Evolutionary conservation across 352 stramenopile species (phyloP).

Genomic region (Halophytophthora batemanensis): DNA sequence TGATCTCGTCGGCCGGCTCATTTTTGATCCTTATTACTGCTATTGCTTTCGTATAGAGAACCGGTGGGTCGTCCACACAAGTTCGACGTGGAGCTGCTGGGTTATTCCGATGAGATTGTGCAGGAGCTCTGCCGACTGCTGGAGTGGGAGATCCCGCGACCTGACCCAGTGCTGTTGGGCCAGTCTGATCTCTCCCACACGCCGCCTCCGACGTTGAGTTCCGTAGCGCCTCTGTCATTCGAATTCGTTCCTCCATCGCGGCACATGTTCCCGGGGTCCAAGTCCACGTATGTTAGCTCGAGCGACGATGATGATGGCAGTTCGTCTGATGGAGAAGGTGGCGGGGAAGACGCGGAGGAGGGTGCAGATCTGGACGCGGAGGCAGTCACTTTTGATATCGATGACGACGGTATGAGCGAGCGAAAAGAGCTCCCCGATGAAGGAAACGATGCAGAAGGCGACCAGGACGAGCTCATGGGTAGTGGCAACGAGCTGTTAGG

Average conservation of each 20-base stretch:
- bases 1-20: neutral
- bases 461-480: constrained; percentile 73
- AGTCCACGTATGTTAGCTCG: constrained; percentile 57
- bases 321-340: constrained; percentile 51
- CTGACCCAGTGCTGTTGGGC: constrained; percentile 58
- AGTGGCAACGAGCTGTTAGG: constrained; percentile 71
- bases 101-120: constrained; percentile 84
- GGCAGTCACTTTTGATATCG: constrained; percentile 33
- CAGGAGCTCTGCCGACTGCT: constrained; percentile 75
- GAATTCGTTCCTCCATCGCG: constrained; percentile 69
- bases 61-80: constrained; percentile 77
- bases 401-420: constrained; percentile 21
- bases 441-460: constrained; percentile 37
- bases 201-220: constrained; percentile 14
- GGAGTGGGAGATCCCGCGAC: constrained; percentile 73
- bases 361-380: constrained; percentile 15
- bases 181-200: constrained; percentile 53
- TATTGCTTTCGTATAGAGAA: constrained; percentile 32
- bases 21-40: neutral
- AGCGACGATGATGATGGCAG: constrained; percentile 52
- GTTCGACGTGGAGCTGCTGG: constrained; percentile 82
- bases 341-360: constrained; percentile 29
- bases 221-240: constrained; percentile 39
- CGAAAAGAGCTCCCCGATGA: constrained; percentile 9
- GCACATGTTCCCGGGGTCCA: constrained; percentile 73